Evolutionary conservation across 805 yeast species (phyloP).

Genomic region (Blastobotrys peoriensis): DNA sequence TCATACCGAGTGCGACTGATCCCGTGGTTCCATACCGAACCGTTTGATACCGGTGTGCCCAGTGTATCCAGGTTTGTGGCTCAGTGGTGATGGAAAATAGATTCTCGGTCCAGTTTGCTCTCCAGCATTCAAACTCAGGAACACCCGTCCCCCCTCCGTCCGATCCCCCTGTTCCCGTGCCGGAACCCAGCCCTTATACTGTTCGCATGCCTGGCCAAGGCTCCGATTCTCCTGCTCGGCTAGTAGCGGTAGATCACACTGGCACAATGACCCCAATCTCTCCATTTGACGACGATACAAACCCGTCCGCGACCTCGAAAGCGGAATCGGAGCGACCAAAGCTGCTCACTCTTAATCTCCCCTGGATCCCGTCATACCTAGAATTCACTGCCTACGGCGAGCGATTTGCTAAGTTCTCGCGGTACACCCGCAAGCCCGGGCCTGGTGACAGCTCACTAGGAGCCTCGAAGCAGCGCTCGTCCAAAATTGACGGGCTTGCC

Average conservation of each 20-base stretch:
- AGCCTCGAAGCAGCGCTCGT: neutral
- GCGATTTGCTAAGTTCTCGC: slow-evolving; percentile 10
- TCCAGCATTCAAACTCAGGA: slow-evolving; percentile 11
- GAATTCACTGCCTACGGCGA: slow-evolving; percentile 21
- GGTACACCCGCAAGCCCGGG: neutral
- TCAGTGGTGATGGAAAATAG: slow-evolving; percentile 10
- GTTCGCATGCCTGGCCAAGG: slow-evolving; percentile 10
- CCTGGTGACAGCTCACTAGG: neutral
- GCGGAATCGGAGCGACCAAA: neutral
- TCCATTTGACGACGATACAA: neutral
- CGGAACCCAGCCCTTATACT: slow-evolving; percentile 9
- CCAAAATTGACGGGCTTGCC: neutral
- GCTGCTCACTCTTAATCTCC: neutral
- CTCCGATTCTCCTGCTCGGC: slow-evolving; percentile 1
- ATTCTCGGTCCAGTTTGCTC: slow-evolving; percentile 15
- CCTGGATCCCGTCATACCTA: slow-evolving; percentile 19
- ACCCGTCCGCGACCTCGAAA: neutral
- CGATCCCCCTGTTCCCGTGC: slow-evolving; percentile 12
- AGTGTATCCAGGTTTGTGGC: no score
- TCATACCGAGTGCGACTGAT: no score
- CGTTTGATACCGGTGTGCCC: no score
- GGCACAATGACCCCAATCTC: slow-evolving; percentile 11
- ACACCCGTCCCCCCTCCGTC: slow-evolving; percentile 15
- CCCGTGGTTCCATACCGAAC: no score
- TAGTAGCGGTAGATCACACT: slow-evolving; percentile 6